Evolutionary conservation across 805 yeast genomes (phyloP), one percentile per base, ranked within the genome.

Genomic region (Candida oleophila): DNA sequence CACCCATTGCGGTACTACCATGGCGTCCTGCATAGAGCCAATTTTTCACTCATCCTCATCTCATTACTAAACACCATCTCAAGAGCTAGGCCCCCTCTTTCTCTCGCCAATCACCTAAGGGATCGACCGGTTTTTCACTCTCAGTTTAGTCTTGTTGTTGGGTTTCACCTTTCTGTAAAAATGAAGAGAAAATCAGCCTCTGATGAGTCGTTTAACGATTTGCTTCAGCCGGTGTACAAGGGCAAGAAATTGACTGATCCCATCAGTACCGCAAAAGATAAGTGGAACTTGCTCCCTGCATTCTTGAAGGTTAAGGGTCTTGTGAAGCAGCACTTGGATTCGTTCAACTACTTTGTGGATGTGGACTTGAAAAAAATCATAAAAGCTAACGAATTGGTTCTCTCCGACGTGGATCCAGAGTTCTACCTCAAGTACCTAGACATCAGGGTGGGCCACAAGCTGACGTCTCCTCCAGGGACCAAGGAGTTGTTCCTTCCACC

Each of bases 271-370:
- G 94, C 96, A 9, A 89, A 89, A 56, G 99, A 94, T 67, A 94
- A 94, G 65, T 94, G 99, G 99, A 87, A 94, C 56, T 74, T 94
- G 41, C 71, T 94, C 36, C 99, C 99, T 0, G 99, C 99, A 0
- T 94, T 94, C 61, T 72, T 94, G 52, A 89, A 90, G 61, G 96
- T 94, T 39, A 94, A 94, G 64, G 99, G 99, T 45, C 72, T 94
- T 43, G 98, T 94, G 40, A 94, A 94, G 60, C 99, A 94, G 72
- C 99, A 94, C 73, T 74, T 94, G 61, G 99, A 94, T 62, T 94
- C 99, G n/a, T 94, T 89, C 76, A 92, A 94, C 62, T 94, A 89
- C 69, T 94, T 94, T 64, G 96, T 94, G 16, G 97, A 94, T 59
- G 83, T 81, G 4, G 99, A 94, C 63, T 76, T 94, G 64, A 89